Conservation (phyloP, 805 yeast species). For the Kodamaea kakaduensis region DNA sequence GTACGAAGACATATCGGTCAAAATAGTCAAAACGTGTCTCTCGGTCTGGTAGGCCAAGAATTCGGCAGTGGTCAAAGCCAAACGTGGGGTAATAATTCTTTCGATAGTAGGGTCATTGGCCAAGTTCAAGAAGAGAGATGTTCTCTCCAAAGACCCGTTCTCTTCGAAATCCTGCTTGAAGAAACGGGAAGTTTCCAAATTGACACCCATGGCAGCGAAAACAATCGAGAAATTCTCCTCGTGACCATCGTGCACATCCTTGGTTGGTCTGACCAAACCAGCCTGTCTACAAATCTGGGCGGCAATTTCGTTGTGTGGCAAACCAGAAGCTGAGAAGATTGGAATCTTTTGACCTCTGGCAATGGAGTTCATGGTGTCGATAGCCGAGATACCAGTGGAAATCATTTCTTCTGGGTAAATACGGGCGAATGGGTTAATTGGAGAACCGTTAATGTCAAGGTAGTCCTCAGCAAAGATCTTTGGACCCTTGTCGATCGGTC, state of each 20-base stretch:
- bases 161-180: constrained; percentile 99
- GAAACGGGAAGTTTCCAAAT: constrained; percentile 96
- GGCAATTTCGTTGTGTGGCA: constrained; percentile 99
- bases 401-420: constrained; percentile 99
- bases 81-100: constrained; percentile 98
- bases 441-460: constrained; percentile 97
- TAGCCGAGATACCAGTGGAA: constrained; percentile 97
- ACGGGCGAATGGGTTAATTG: constrained; percentile 97
- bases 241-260: constrained; percentile 99
- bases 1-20: constrained; percentile 99
- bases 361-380: constrained; percentile 98
- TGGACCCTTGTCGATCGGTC: constrained; percentile 98
- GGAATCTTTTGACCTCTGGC: constrained; percentile 99
- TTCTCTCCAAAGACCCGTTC: constrained; percentile 97
- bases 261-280: constrained; percentile 97
- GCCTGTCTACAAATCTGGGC: constrained; percentile 99
- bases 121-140: constrained; percentile 91
- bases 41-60: constrained; percentile 98
- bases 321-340: constrained; percentile 97
- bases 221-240: constrained; percentile 99
- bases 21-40: constrained; percentile 95
- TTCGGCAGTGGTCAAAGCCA: constrained; percentile 98
- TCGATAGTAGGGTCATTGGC: constrained; percentile 99
- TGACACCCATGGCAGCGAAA: constrained; percentile 99
- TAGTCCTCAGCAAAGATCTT: constrained; percentile 98